Conservation (phyloP, 306 rosid genomes). For the Benincasa hispida region DNA sequence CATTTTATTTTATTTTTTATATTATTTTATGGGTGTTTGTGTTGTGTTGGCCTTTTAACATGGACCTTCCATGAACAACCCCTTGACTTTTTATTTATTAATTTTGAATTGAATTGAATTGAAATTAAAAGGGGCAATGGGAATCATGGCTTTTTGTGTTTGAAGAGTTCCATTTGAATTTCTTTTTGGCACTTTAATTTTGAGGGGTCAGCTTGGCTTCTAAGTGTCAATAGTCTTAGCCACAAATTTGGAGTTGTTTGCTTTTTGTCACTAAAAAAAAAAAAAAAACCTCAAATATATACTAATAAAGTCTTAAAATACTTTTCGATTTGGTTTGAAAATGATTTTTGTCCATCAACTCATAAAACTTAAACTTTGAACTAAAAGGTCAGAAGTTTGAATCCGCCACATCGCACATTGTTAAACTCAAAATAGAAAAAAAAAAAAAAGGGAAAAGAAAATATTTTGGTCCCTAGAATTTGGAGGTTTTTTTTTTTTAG, state of each 20-base stretch:
- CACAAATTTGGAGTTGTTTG: not conserved
- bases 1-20: not conserved
- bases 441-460: too few relatives aligned
- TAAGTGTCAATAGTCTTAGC: not conserved
- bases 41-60: constrained; percentile 28
- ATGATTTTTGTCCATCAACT: too few relatives aligned
- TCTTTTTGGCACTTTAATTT: not conserved
- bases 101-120: not conserved
- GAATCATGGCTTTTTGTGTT: constrained; percentile 21
- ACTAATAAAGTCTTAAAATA: not conserved
- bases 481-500: too few relatives aligned
- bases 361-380: too few relatives aligned
- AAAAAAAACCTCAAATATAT: not conserved
- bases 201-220: constrained; percentile 14
- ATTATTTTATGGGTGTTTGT: constrained; percentile 9
- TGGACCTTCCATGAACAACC: constrained; percentile 41
- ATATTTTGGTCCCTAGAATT: too few relatives aligned
- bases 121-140: constrained; percentile 8
- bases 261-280: not conserved
- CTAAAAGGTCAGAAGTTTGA: too few relatives aligned
- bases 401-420: too few relatives aligned
- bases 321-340: not conserved
- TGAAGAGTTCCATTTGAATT: constrained; percentile 4
- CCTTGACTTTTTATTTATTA: constrained; percentile 4
- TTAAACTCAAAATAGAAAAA: too few relatives aligned